Evolutionary conservation across 225 moss, liverwort and hornwort species (phyloP).

Genomic region (Lunularia cruciata): DNA sequence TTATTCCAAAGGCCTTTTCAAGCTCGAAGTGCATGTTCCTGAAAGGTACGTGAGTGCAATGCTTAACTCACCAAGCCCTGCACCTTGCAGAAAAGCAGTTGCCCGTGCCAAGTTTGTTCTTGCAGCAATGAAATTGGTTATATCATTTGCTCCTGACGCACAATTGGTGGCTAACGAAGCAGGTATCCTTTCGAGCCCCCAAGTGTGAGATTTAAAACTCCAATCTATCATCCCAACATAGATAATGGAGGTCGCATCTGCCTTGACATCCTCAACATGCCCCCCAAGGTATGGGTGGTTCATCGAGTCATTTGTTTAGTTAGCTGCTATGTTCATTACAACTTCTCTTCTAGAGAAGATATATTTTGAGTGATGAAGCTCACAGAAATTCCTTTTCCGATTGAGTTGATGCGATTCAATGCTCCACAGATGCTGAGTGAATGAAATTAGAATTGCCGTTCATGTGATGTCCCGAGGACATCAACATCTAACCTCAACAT

Average conservation of each 20-base stretch:
- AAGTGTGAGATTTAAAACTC: slow-evolving; percentile 74
- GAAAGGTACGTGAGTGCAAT: slow-evolving; percentile 47
- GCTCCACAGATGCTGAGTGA: too few species aligned
- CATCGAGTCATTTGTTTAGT: too few species aligned
- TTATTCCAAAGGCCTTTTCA: slow-evolving; percentile 72
- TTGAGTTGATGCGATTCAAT: background rate
- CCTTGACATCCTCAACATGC: slow-evolving; percentile 91
- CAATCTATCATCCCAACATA: slow-evolving; percentile 88
- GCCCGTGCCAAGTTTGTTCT: too few species aligned
- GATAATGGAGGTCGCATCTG: slow-evolving; percentile 85
- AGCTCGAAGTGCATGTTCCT: slow-evolving; percentile 68
- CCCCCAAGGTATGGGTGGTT: slow-evolving; percentile 93
- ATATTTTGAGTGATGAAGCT: too few species aligned
- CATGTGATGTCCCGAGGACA: too few species aligned
- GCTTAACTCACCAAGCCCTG: background rate
- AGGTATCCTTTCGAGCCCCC: slow-evolving; percentile 96
- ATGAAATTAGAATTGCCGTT: too few species aligned
- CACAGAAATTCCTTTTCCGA: background rate
- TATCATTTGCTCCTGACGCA: too few species aligned
- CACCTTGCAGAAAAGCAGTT: background rate
- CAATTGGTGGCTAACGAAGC: too few species aligned
- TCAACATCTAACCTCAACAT: slow-evolving; percentile 4
- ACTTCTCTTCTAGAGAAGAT: background rate
- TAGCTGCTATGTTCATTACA: background rate
- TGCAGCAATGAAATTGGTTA: too few species aligned